Conservation (phyloP, 495 filamentous ascomycete genomes). For the Lepraria neglecta region DNA sequence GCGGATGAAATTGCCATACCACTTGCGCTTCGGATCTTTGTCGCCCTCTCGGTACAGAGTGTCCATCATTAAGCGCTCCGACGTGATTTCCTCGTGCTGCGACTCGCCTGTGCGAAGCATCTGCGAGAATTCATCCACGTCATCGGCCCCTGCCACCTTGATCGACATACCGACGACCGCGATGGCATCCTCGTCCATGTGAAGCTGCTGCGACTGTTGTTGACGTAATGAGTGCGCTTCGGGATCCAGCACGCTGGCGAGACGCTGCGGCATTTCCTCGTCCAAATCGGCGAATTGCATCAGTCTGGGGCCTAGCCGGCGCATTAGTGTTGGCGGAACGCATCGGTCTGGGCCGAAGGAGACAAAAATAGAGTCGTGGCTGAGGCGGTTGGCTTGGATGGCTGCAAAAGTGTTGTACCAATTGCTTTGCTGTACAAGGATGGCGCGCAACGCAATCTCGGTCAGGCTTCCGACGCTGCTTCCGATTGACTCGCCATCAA, state of each 20-base stretch:
- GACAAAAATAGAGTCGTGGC: conserved; percentile 28
- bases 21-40: conserved; percentile 33
- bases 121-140: conserved; percentile 41
- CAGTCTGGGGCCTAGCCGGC: conserved; percentile 8
- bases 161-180: conserved; percentile 48
- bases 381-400: conserved; percentile 10
- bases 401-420: conserved; percentile 39
- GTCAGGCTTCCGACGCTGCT: conserved; percentile 30
- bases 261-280: background rate
- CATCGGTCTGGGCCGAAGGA: conserved; percentile 42
- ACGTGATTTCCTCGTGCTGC: conserved; percentile 38
- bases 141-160: conserved; percentile 42
- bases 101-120: conserved; percentile 39
- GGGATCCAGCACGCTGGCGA: background rate
- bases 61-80: conserved; percentile 36
- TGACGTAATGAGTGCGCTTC: background rate
- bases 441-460: conserved; percentile 34
- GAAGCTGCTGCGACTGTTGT: too few species aligned
- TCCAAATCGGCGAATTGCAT: background rate
- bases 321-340: conserved; percentile 36
- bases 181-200: conserved; percentile 39
- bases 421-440: conserved; percentile 38
- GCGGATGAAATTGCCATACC: conserved; percentile 44
- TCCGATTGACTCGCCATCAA: conserved; percentile 25
- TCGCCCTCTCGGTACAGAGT: conserved; percentile 35